Base-by-base conservation (phyloP, 2,329 filamentous ascomycete genomes). In the Colletotrichum siamense region DNA sequence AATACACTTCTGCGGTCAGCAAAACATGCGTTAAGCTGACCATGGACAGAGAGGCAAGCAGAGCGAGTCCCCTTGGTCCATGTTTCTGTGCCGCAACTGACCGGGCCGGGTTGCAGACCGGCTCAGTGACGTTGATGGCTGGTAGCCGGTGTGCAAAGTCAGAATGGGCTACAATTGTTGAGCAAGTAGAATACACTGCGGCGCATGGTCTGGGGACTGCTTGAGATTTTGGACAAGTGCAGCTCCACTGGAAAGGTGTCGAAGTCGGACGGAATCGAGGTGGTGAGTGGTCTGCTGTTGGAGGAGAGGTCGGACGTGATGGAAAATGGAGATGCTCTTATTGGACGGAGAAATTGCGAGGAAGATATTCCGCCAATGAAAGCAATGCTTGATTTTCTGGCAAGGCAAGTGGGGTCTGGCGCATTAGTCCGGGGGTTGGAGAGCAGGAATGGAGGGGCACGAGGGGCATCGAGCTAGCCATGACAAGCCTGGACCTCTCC, bases 311-410 rank as follows among this genome's bases (percentile, higher is more conserved):
- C 8, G 18, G 44, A 61, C 57, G 26, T 30, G 57, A 65, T 69
- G 73, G 57, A 73, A 64, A 39, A 64, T 69, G 57, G 70, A 36
- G 55, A 36, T 61, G 18, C 26, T 6, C 3, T 13, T 26, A 75
- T 67, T 77, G 75, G 72, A 75, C 75, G 75, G 75, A 75, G 36
- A 66, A 77, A 75, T 7, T 63, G 15, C 10, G 7, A 39, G 24
- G 6, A 16, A 55, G n/a, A 70, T 75, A 4, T 77, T 77, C 75
- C 75, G 13, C 75, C 75, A 77, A 77, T 75, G 16, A 24, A 13
- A 59, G 13, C 5, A 6, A 13, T 1, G 6, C 4, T 28, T 12
- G 0, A 7, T 9, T n/a, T 61, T 68, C 26, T 69, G 32, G 64
- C 15, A n/a, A 59, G 57, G 69, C n/a, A 64, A 52, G 69, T 73